Evolutionary conservation across 2,329 filamentous ascomycete genomes (phyloP).

Genomic region (Tolypocladium endophyticum): DNA sequence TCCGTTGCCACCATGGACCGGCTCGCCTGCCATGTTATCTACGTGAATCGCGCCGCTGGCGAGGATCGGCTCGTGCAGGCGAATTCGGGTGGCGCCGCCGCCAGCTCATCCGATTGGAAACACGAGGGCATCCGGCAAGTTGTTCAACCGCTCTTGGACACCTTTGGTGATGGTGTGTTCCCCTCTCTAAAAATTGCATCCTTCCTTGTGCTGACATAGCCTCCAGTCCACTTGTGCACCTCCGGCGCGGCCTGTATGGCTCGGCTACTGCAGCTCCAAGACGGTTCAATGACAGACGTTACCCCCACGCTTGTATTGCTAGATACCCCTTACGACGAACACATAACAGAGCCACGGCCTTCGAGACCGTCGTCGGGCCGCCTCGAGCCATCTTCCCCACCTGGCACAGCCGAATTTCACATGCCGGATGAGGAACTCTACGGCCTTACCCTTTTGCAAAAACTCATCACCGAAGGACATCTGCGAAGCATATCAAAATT

Average conservation of each 20-base stretch:
- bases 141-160: constrained; percentile 37
- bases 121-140: constrained; percentile 33
- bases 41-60: constrained; percentile 44
- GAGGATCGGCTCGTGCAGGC: constrained; percentile 32
- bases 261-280: constrained; percentile 42
- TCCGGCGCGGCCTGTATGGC: constrained; percentile 42
- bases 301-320: constrained; percentile 48
- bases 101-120: constrained; percentile 16
- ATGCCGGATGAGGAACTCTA: constrained; percentile 40
- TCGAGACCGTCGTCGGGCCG: constrained; percentile 34
- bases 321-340: constrained; percentile 43
- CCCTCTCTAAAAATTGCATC: background rate
- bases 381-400: constrained; percentile 27
- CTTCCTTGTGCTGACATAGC: constrained; percentile 9
- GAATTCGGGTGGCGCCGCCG: constrained; percentile 6
- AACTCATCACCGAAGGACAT: constrained; percentile 47
- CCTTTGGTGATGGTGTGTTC: constrained; percentile 41
- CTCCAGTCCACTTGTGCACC: constrained; percentile 41
- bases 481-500: constrained; percentile 45
- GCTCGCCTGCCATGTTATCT: constrained; percentile 47
- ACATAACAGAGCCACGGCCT: constrained; percentile 22
- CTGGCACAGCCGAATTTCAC: constrained; percentile 26
- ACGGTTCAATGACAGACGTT: constrained; percentile 38
- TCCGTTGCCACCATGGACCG: constrained; percentile 45
- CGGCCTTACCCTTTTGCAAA: constrained; percentile 42